Percentiles rank a stretch among this genome's conserved stretches.
Evolutionary conservation across 1,284 basidiomycete species (phyloP).

Genomic region (Schizophyllum commune): DNA sequence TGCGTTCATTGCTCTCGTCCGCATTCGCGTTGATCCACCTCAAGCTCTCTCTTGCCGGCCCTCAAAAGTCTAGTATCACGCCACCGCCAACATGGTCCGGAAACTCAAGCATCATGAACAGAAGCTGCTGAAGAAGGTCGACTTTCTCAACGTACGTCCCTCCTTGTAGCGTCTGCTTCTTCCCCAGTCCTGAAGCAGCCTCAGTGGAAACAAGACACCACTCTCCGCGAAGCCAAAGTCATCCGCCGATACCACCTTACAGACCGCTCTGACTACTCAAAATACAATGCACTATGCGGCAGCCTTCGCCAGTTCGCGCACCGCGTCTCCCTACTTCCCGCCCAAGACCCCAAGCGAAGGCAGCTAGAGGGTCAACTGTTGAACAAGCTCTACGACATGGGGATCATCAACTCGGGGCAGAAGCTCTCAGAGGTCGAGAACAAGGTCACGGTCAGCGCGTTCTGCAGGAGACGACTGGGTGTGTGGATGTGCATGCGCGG

Average conservation of each 20-base stretch:
- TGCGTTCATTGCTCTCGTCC: no score
- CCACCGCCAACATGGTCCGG: slow-evolving; percentile 58
- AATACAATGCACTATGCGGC: slow-evolving; percentile 97
- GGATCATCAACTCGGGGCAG: slow-evolving; percentile 72
- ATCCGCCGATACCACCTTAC: slow-evolving; percentile 96
- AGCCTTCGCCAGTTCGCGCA: slow-evolving; percentile 82
- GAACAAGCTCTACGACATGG: slow-evolving; percentile 96
- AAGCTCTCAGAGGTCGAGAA: slow-evolving; percentile 92
- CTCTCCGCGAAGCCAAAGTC: slow-evolving; percentile 87
- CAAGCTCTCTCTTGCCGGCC: no score
- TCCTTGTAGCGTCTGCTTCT: slow-evolving; percentile 1
- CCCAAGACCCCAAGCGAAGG: slow-evolving; percentile 83
- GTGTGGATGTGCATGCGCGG: slow-evolving; percentile 91
- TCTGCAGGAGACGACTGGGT: slow-evolving; percentile 87
- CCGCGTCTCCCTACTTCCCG: slow-evolving; percentile 80
- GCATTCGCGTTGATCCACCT: no score
- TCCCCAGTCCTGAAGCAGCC: slow-evolving; percentile 7
- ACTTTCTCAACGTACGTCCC: slow-evolving; percentile 75
- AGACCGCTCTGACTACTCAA: slow-evolving; percentile 93
- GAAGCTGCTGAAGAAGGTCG: slow-evolving; percentile 91
- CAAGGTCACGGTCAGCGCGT: slow-evolving; percentile 92
- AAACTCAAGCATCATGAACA: slow-evolving; percentile 93
- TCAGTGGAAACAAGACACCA: slow-evolving; percentile 96
- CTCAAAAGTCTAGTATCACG: not conserved
- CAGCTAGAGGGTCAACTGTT: slow-evolving; percentile 85